Conservation (phyloP, 2,329 filamentous ascomycete species). For the Aspergillus pseudoglaucus region DNA sequence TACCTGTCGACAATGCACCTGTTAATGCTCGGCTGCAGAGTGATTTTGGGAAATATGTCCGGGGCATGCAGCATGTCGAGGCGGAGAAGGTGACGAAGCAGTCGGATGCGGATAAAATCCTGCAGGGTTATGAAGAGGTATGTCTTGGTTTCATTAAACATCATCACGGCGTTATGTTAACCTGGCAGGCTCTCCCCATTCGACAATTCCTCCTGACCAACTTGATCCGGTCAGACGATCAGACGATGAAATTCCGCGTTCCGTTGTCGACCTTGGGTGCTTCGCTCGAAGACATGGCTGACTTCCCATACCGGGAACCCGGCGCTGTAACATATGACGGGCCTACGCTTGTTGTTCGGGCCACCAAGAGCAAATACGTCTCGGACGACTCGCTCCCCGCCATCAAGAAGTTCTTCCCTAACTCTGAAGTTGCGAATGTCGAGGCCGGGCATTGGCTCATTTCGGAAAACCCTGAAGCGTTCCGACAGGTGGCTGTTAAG, state of each 20-base stretch:
- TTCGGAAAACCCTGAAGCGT: slow-evolving; percentile 40
- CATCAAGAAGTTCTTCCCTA: slow-evolving; percentile 38
- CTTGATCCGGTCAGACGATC: slow-evolving; percentile 53
- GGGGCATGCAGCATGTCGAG: slow-evolving; percentile 78
- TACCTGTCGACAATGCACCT: slow-evolving; percentile 88
- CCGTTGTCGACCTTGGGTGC: slow-evolving; percentile 65
- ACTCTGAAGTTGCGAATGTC: slow-evolving; percentile 33
- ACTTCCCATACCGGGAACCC: slow-evolving; percentile 79
- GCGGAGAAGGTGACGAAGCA: slow-evolving; percentile 60
- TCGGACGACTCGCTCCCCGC: slow-evolving; percentile 33
- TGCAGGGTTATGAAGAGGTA: slow-evolving; percentile 66
- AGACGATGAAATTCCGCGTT: slow-evolving; percentile 66
- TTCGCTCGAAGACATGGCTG: slow-evolving; percentile 68
- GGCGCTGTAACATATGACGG: slow-evolving; percentile 63
- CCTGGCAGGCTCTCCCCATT: slow-evolving; percentile 57
- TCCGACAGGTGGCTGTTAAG: slow-evolving; percentile 30
- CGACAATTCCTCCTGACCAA: slow-evolving; percentile 92
- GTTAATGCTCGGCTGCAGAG: slow-evolving; percentile 68
- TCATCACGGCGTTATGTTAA: background rate
- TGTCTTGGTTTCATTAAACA: slow-evolving; percentile 1
- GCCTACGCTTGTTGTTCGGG: slow-evolving; percentile 67
- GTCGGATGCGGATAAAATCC: slow-evolving; percentile 71
- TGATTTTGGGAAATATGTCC: slow-evolving; percentile 73
- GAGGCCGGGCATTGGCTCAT: slow-evolving; percentile 42
- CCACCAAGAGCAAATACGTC: slow-evolving; percentile 36